A percentile compares a stretch with the other conserved stretches of the same genome.
phyloP scores from a whole-genome alignment of 2,329 filamentous ascomycete genomes.

The Myriosclerotinia duriaeana region DNA sequence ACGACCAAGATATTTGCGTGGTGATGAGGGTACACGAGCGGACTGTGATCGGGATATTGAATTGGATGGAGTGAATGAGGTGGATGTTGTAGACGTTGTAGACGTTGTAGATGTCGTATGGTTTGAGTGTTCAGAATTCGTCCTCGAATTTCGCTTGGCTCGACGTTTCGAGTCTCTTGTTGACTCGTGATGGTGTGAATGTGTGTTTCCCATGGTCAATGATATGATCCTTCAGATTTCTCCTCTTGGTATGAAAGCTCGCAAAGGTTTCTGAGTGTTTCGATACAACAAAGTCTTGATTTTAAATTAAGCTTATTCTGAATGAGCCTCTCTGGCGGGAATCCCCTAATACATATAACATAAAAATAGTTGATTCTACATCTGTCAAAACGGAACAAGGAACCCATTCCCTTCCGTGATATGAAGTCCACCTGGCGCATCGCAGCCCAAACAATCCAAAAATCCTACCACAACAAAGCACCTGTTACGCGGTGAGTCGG shows the following conservation, averaged over 20 bases:
- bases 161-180: background rate
- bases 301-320: background rate
- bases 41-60: constrained; percentile 14
- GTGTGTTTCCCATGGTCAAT: constrained; percentile 18
- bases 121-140: constrained; percentile 5
- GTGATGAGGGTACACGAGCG: background rate
- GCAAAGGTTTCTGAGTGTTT: background rate
- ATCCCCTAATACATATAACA: constrained; percentile 11
- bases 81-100: background rate
- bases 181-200: constrained; percentile 7
- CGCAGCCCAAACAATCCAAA: background rate
- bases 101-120: constrained; percentile 6
- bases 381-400: background rate
- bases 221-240: background rate
- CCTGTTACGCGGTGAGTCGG: no score
- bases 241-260: background rate
- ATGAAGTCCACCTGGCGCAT: background rate
- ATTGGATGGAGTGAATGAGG: background rate
- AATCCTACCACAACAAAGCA: background rate
- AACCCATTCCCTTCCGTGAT: background rate
- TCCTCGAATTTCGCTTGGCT: constrained; percentile 13
- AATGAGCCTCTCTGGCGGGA: background rate
- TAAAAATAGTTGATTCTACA: background rate
- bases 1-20: background rate
- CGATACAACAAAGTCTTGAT: background rate